A percentile compares a stretch with the other conserved stretches of the same genome.
Evolutionary conservation across 129 eudicot species (phyloP).

Genomic region (Artemisia argyi): DNA sequence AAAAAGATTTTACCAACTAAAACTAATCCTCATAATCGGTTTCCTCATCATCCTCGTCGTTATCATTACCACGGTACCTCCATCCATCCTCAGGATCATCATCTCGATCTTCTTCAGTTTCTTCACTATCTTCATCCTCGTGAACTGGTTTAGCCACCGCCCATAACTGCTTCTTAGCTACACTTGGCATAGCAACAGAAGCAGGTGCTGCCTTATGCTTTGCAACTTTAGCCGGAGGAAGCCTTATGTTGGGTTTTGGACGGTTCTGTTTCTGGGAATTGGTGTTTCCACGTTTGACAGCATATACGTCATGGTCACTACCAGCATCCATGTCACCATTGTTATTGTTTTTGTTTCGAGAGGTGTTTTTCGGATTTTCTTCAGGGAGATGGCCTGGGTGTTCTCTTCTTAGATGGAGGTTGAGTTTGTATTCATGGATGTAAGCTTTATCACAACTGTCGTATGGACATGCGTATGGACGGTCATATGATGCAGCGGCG

Average conservation of each 20-base stretch:
- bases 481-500: slow-evolving; percentile 66
- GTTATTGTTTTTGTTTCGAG: slow-evolving; percentile 36
- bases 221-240: slow-evolving; percentile 65
- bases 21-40: slow-evolving; percentile 81
- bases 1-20: background rate
- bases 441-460: slow-evolving; percentile 93
- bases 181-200: slow-evolving; percentile 26
- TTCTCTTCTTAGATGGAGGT: slow-evolving; percentile 84
- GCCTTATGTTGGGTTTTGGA: slow-evolving; percentile 65
- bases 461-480: slow-evolving; percentile 87
- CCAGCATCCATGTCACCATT: slow-evolving; percentile 79
- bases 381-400: slow-evolving; percentile 92
- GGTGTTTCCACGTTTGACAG: slow-evolving; percentile 50
- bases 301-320: slow-evolving; percentile 76
- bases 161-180: slow-evolving; percentile 54
- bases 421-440: slow-evolving; percentile 95
- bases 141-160: slow-evolving; percentile 40
- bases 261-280: slow-evolving; percentile 60
- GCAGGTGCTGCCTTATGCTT: slow-evolving; percentile 53
- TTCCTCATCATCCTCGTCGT: slow-evolving; percentile 83
- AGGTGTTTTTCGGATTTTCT: slow-evolving; percentile 55
- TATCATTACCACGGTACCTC: slow-evolving; percentile 60
- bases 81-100: slow-evolving; percentile 72
- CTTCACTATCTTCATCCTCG: slow-evolving; percentile 95
- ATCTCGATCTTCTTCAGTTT: slow-evolving; percentile 83